Evolutionary conservation across 192 early-diverging fungal genomes (phyloP), one percentile per base, ranked within the genome.

Genomic region (Coemansia javaensis): DNA sequence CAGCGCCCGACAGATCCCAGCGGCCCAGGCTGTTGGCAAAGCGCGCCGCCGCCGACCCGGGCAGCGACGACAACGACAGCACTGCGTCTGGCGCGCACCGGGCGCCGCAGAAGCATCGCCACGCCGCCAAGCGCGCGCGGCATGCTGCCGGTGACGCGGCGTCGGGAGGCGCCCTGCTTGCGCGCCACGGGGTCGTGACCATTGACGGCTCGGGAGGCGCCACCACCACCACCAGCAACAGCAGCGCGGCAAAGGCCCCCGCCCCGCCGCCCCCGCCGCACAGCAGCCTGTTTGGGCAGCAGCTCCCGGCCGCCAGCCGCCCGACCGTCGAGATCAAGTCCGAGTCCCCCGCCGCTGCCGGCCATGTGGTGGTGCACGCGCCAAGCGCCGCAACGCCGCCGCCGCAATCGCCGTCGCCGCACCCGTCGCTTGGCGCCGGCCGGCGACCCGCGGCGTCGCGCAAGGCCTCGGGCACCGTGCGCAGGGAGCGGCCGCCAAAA

Each of bases 271-370:
- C 28, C 1, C 7, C 8, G 21, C 23, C 23, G 23, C 40, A 22
- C 52, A 53, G 48, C 50, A 56, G 20, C 32, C 45, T 22, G 25
- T 51, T 30, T 43, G 53, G 25, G 16, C 40, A 42, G 39, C 40
- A 42, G 39, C 27, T 15, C 32, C 44, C 15, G 11, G 7, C n/a
- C 47, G 49, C 36, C 17, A 34, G 25, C 13, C 45, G 27, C n/a
- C 46, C 50, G 2, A 59, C 63, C 0, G 56, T 54, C 7, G 56
- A 39, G 17, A 59, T 66, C 20, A 66, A 66, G 43, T 42, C 42
- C 20, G 63, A 65, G 30, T 31, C 41, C 7, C 14, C 14, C 11
- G 30, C 35, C 27, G 47, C 14, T 3, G 14, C 22, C 2, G 40
- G 33, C 11, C 50, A 52, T 14, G 25, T 40, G 12, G 22, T 52